Conservation (phyloP, 768 basidiomycete species). For the Boletus vermiculosoides region DNA sequence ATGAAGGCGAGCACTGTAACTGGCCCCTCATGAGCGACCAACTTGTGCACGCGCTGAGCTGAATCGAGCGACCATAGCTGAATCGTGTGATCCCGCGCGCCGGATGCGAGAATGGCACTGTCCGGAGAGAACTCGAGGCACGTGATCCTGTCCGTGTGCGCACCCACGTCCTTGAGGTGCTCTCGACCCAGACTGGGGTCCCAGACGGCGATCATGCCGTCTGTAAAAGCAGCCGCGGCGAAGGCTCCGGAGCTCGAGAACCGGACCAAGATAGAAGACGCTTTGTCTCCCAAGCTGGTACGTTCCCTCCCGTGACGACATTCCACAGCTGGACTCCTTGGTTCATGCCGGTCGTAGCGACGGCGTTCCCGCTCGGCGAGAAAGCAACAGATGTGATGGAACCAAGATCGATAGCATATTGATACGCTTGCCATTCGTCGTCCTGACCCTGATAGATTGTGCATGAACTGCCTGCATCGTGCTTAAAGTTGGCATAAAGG, state of each 20-base stretch:
- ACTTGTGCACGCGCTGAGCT: constrained; percentile 1
- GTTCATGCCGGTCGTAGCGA: constrained; percentile 10
- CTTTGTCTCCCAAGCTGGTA: constrained; percentile 10
- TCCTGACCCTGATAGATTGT: constrained; percentile 9
- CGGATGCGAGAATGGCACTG: constrained; percentile 8
- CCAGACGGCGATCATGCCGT: constrained; percentile 11
- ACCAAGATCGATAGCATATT: constrained; percentile 2
- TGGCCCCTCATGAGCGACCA: constrained; percentile 9
- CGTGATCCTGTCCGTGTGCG: constrained; percentile 4
- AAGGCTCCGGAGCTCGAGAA: constrained; percentile 13
- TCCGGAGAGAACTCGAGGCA: constrained; percentile 14
- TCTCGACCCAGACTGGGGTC: constrained; percentile 14
- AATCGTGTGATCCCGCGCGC: constrained; percentile 9
- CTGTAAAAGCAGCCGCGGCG: constrained; percentile 8
- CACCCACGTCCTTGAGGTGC: constrained; percentile 4
- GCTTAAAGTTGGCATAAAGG: constrained; percentile 12
- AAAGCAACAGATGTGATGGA: constrained; percentile 11
- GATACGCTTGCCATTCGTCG: constrained; percentile 2
- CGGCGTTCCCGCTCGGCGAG: constrained; percentile 10
- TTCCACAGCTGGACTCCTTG: constrained; percentile 20
- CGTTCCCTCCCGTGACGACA: constrained; percentile 9
- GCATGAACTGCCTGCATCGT: constrained; percentile 6
- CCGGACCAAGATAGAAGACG: constrained; percentile 8
- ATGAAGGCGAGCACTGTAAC: constrained; percentile 16
- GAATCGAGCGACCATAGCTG: constrained; percentile 17